Base-by-base conservation (phyloP, 2,329 filamentous ascomycete genomes). In the Gyromitra esculenta region DNA sequence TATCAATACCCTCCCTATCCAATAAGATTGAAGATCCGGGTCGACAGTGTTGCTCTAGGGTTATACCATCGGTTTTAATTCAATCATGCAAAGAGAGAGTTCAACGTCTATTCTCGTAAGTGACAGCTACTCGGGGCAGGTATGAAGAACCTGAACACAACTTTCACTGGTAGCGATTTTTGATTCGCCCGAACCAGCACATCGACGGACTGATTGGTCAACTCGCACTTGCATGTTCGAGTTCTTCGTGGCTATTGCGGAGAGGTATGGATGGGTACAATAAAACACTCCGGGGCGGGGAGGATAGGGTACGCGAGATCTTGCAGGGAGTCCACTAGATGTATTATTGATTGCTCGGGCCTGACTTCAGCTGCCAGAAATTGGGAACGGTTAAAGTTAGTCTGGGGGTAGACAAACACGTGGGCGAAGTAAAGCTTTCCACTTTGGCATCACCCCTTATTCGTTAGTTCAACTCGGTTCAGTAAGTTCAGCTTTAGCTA, bases 271-370 rank as follows among this genome's bases (percentile, higher is more conserved):
- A 39, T 31, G 25, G n/a, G 68, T 41, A 62, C 56, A 52, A 52
- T 41, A 37, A n/a, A 43, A 45, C 63, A 48, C 65, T 60, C 37
- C 8, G 59, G 50, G 52, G 8, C 5, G 15, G 2, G 48, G 9
- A 31, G 25, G 39, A 50, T 13, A 48, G 7, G 13, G 6, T 41
- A 64, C 67, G 54, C 45, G 56, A 62, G 66, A 31, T 45, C 43
- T 45, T 25, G 18, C n/a, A 25, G 50, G 50, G 52, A 13, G 8
- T 11, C 48, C 6, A 57, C 39, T 35, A 66, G 54, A 59, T 73
- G 60, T 43, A 56, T 13, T 70, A 15, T 70, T 70, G 43, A 52
- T 39, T 52, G 43, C 54, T 71, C 57, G 48, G 56, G 57, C 64
- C 35, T 15, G 5, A 48, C 25, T 18, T 69, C 65, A 70, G 45